Conservation (phyloP, 2,329 filamentous ascomycete genomes). For the Dactylellina drechsleri region DNA sequence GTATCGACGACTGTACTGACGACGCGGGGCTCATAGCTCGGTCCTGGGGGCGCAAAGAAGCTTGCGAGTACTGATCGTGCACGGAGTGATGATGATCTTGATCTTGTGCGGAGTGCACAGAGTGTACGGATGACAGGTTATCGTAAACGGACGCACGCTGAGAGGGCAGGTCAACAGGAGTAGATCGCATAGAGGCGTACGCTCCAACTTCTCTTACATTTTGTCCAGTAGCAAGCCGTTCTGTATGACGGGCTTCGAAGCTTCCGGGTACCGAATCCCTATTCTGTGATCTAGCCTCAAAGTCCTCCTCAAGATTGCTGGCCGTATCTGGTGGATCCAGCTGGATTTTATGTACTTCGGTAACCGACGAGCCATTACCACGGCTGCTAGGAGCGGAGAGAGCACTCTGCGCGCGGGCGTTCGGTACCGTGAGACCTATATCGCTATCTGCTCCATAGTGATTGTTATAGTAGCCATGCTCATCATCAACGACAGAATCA, state of each 20-base stretch:
- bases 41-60: constrained; percentile 65
- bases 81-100: constrained; percentile 56
- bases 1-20: constrained; percentile 59
- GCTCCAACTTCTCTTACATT: constrained; percentile 58
- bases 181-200: constrained; percentile 58
- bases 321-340: constrained; percentile 46
- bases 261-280: constrained; percentile 46
- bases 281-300: constrained; percentile 26
- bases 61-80: constrained; percentile 58
- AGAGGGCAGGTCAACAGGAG: constrained; percentile 57
- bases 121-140: constrained; percentile 54
- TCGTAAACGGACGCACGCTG: constrained; percentile 57
- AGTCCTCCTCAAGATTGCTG: constrained; percentile 38
- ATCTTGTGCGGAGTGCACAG: constrained; percentile 52
- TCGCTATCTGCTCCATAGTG: constrained; percentile 37
- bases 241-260: constrained; percentile 47
- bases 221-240: constrained; percentile 55
- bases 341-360: constrained; percentile 44
- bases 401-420: constrained; percentile 19
- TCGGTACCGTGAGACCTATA: constrained; percentile 28
- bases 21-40: constrained; percentile 64
- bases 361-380: constrained; percentile 27
- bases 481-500: constrained; percentile 25
- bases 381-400: constrained; percentile 40
- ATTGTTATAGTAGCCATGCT: constrained; percentile 23